phyloP scores from a whole-genome alignment of 805 yeast species.

The Yarrowia yakushimensis region DNA sequence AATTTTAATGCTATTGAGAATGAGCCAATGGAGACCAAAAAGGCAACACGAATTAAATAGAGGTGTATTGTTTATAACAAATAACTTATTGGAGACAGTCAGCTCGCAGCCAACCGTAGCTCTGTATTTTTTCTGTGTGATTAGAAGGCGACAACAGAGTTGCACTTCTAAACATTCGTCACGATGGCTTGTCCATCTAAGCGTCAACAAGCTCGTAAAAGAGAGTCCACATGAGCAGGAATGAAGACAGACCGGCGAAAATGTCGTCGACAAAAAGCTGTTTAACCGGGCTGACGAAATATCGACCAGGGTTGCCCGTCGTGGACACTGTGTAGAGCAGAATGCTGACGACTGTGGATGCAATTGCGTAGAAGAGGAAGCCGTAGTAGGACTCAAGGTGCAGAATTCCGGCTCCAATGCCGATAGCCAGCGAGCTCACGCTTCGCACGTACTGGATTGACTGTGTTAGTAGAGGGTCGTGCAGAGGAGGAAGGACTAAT shows the following conservation, averaged over 20 bases:
- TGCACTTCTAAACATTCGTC: no score
- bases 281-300: conserved; percentile 42
- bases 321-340: conserved; percentile 40
- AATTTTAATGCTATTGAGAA: background rate
- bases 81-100: background rate
- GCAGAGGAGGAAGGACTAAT: no score
- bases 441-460: conserved; percentile 40
- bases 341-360: conserved; percentile 39
- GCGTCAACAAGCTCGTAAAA: conserved; percentile 47
- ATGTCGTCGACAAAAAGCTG: conserved; percentile 46
- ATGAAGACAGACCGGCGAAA: conserved; percentile 50
- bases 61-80: background rate
- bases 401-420: conserved; percentile 54
- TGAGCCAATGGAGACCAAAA: no score
- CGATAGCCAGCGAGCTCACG: conserved; percentile 48
- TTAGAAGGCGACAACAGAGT: background rate
- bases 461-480: conserved; percentile 28
- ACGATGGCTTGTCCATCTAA: background rate
- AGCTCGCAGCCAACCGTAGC: no score
- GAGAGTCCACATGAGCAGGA: conserved; percentile 57
- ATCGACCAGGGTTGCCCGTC: conserved; percentile 39
- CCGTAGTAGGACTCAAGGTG: conserved; percentile 51
- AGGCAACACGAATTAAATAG: background rate
- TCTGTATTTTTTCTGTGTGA: background rate
- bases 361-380: conserved; percentile 43